Evolutionary conservation across 2,329 filamentous ascomycete species (phyloP).

Genomic region (Hypoxylon sp.): DNA sequence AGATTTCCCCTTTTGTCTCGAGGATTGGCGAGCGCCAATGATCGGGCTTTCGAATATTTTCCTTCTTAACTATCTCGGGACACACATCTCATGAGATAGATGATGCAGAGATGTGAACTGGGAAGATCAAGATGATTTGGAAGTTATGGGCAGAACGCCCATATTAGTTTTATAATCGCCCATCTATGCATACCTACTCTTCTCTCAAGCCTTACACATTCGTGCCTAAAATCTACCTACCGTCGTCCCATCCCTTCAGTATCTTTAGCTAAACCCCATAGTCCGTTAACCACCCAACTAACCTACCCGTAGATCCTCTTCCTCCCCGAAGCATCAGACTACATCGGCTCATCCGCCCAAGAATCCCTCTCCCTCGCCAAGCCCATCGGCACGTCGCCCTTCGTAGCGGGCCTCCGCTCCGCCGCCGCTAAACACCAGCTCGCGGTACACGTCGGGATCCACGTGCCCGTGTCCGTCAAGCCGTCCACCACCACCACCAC

Average conservation of each 20-base stretch:
- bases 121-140: not conserved
- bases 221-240: not conserved
- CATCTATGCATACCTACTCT: not conserved
- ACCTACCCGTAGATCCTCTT: constrained; percentile 76
- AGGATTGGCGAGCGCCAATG: not conserved
- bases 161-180: not conserved
- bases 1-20: not conserved
- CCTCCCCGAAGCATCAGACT: constrained; percentile 92
- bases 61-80: not conserved
- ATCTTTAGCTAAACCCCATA: not conserved
- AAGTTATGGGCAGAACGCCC: not conserved
- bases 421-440: constrained; percentile 75
- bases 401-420: constrained; percentile 80
- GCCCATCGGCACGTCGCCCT: constrained; percentile 75
- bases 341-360: constrained; percentile 78
- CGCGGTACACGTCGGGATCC: constrained; percentile 88
- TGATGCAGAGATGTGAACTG: not conserved
- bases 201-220: not conserved
- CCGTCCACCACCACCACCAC: constrained; percentile 34
- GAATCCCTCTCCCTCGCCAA: constrained; percentile 80
- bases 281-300: constrained; percentile 15
- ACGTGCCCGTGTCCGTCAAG: constrained; percentile 73
- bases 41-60: not conserved
- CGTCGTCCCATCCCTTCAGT: not conserved
- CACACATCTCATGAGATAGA: not conserved